Conservation (phyloP, 192 early-diverging fungal genomes). For the Entophlyctis luteolus region DNA sequence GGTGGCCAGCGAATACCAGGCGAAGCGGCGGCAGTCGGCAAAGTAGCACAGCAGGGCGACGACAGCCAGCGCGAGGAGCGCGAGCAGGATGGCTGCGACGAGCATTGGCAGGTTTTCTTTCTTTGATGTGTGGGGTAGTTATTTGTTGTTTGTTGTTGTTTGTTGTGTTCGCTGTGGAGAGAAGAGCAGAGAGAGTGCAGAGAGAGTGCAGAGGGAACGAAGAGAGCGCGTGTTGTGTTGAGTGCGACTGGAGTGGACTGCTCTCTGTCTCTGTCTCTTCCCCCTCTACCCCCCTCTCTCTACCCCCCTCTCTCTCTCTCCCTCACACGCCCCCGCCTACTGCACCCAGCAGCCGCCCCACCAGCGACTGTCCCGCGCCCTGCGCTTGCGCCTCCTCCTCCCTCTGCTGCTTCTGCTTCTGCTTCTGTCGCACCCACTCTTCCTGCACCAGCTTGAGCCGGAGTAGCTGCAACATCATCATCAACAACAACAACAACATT, state of each 20-base stretch:
- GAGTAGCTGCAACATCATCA: constrained; percentile 19
- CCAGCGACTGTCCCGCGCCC: too few species aligned
- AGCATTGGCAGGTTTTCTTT: too few species aligned
- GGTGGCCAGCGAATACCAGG: constrained; percentile 81
- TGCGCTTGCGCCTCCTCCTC: too few species aligned
- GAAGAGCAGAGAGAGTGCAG: background rate
- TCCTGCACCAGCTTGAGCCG: constrained; percentile 29
- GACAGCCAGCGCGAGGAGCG: constrained; percentile 54
- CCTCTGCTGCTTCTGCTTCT: background rate
- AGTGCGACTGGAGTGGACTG: too few species aligned
- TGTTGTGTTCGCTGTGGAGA: background rate
- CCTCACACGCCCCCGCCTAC: too few species aligned
- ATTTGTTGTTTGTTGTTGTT: background rate
- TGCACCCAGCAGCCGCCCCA: too few species aligned
- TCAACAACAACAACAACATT: too few species aligned
- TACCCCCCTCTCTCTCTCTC: too few species aligned
- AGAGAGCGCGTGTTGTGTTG: background rate
- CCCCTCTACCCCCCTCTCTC: too few species aligned
- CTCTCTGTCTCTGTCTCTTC: too few species aligned
- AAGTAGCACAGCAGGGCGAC: constrained; percentile 67
- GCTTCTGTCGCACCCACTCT: constrained; percentile 10
- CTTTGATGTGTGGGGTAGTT: background rate
- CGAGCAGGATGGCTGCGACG: constrained; percentile 30
- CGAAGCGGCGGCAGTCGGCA: constrained; percentile 65
- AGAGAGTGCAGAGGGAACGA: background rate